phyloP scores from a whole-genome alignment of 1,284 basidiomycete species.

The Testicularia cyperi region DNA sequence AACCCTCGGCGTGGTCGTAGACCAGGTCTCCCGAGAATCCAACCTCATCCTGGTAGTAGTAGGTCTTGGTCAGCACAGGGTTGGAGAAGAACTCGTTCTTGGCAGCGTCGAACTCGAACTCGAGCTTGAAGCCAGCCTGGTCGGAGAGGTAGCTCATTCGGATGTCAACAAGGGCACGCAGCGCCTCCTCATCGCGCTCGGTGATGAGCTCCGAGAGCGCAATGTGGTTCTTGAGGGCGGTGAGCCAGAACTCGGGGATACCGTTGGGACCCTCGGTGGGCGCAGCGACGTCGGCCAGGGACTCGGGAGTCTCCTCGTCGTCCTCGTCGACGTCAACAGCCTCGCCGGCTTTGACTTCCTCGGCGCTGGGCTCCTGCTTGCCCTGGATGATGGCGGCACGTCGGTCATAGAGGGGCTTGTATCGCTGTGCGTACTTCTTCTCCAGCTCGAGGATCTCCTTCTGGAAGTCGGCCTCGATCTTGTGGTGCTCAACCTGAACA shows the following conservation, averaged over 20 bases:
- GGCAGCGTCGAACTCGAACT: constrained; percentile 71
- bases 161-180: constrained; percentile 71
- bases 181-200: constrained; percentile 78
- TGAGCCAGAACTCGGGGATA: constrained; percentile 97
- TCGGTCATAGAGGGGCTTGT: constrained; percentile 84
- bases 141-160: constrained; percentile 72
- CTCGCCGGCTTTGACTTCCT: constrained; percentile 79
- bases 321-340: constrained; percentile 67
- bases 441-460: constrained; percentile 93
- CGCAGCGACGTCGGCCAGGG: constrained; percentile 61
- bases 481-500: constrained; percentile 86
- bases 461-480: constrained; percentile 93
- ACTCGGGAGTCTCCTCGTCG: constrained; percentile 61
- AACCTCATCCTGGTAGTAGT: constrained; percentile 86
- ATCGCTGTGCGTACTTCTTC: constrained; percentile 89
- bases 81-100: constrained; percentile 87
- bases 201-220: constrained; percentile 87
- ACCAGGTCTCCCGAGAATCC: constrained; percentile 93
- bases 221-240: constrained; percentile 86
- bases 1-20: constrained; percentile 88
- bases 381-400: constrained; percentile 82
- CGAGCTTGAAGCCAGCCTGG: constrained; percentile 82
- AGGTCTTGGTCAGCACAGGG: constrained; percentile 82
- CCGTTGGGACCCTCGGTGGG: constrained; percentile 64
- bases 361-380: constrained; percentile 71